Base-by-base conservation (phyloP, 768 basidiomycete species). In the Pholiota molesta region DNA sequence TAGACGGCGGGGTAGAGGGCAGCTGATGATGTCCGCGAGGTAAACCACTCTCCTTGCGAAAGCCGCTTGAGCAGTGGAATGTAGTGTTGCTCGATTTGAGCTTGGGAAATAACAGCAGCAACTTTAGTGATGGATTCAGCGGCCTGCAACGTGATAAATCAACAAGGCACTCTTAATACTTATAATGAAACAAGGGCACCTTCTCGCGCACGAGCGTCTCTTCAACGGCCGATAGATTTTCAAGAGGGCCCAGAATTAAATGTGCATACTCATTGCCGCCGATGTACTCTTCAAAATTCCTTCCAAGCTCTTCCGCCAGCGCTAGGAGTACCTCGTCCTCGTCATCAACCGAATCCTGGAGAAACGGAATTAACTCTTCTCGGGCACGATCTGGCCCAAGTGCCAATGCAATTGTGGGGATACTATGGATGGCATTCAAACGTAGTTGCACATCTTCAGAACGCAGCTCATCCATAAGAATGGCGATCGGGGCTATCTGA, bases 281-380 rank as follows among this genome's bases (percentile, higher is more conserved):
- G 57, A 98, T 86, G 73, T 97, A 99, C 65, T 99, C 93, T 70
- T 95, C 90, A 68, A 99, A 97, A 71, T 85, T 89, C 73, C 85
- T 85, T 44, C 97, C 97, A 21, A 99, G 79, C 73, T 99, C 97
- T 68, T 99, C 97, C 19, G 97, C 95, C 55, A 99, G 81, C 5
- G 96, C 97, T 49, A 99, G 83, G 44, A 99, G 81, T 31, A 99
- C 96, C 71, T 99, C 97, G 75, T 99, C 97, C 77, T 99, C 97
- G 71, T 99, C 97, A 75, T 99, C 97, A 66, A 99, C 89, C n/a
- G 95, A 96, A 71, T 99, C 97, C 78, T 95, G 94, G 57, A 99
- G 86, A 81, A 99, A 99, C 1, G 95, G 94, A 64, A 99, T 86
- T 68, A 99, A 86, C 74, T 99, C 97, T 59, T 95, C 92, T 65